Evolutionary conservation across 2,329 filamentous ascomycete species (phyloP).

Genomic region (Fusarium sp.): DNA sequence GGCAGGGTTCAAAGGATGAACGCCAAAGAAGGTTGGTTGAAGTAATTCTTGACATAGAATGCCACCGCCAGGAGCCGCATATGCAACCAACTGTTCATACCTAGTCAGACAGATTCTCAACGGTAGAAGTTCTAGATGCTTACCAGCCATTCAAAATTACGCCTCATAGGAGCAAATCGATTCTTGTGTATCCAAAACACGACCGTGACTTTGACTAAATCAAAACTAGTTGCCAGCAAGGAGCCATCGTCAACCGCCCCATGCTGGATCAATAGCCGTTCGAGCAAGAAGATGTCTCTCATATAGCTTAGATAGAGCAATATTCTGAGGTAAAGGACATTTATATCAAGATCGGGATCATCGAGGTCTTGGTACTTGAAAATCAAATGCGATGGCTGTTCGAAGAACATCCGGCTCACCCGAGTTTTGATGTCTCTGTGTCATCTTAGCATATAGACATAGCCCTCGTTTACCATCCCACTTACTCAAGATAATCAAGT

Average conservation of each 20-base stretch:
- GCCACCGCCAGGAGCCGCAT: conserved; percentile 61
- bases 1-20: conserved; percentile 49
- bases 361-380: conserved; percentile 55
- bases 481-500: conserved; percentile 43
- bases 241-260: conserved; percentile 54
- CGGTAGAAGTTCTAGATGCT: conserved; percentile 18
- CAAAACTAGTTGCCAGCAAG: conserved; percentile 59
- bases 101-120: neutral
- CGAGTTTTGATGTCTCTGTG: conserved; percentile 53
- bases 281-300: conserved; percentile 69
- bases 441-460: conserved; percentile 8
- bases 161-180: conserved; percentile 54
- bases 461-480: neutral
- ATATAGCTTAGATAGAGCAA: conserved; percentile 62
- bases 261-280: conserved; percentile 65
- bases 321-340: conserved; percentile 58
- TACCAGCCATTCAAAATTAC: conserved; percentile 64
- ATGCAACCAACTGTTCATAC: conserved; percentile 60
- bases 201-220: conserved; percentile 60
- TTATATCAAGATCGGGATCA: conserved; percentile 45
- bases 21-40: conserved; percentile 54
- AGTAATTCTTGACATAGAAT: conserved; percentile 64
- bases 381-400: conserved; percentile 54
- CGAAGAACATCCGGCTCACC: conserved; percentile 49
- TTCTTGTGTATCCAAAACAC: conserved; percentile 63